These are phyloP conservation scores for Mollisia scopiformis DNA, from an alignment of 2,329 filamentous ascomycete genomes.

Conservation along the genomic window DNA sequence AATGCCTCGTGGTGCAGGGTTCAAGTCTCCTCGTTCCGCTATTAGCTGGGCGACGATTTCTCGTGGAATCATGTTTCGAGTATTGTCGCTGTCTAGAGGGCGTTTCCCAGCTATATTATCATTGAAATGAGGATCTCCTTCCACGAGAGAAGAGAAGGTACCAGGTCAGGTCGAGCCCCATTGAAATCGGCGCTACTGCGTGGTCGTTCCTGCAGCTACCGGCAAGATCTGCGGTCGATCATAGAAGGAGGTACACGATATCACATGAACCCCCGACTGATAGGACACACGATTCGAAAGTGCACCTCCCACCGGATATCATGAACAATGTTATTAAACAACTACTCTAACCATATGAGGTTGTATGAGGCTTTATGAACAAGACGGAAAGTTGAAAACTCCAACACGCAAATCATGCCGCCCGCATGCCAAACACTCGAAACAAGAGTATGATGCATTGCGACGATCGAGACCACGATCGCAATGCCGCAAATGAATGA, in stretches of 20 bases:
- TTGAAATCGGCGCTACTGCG: no score
- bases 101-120: no score
- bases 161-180: no score
- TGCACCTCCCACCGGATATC: not conserved
- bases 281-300: not conserved
- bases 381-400: not conserved
- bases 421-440: not conserved
- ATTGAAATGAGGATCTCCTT: no score
- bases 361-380: not conserved
- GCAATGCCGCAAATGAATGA: not conserved
- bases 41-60: no score
- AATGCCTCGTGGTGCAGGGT: no score
- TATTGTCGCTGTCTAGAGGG: no score
- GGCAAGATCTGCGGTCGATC: not conserved
- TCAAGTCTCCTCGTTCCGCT: no score
- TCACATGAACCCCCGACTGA: no score
- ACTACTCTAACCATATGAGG: slow-evolving; percentile 2
- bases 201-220: no score
- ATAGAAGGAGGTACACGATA: not conserved
- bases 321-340: not conserved
- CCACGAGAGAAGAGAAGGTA: no score
- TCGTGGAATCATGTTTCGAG: no score
- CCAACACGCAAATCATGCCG: not conserved
- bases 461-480: not conserved
- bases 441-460: not conserved